Evolutionary conservation across 768 basidiomycete genomes (phyloP).

Genomic region (Pleurotus giganteus): DNA sequence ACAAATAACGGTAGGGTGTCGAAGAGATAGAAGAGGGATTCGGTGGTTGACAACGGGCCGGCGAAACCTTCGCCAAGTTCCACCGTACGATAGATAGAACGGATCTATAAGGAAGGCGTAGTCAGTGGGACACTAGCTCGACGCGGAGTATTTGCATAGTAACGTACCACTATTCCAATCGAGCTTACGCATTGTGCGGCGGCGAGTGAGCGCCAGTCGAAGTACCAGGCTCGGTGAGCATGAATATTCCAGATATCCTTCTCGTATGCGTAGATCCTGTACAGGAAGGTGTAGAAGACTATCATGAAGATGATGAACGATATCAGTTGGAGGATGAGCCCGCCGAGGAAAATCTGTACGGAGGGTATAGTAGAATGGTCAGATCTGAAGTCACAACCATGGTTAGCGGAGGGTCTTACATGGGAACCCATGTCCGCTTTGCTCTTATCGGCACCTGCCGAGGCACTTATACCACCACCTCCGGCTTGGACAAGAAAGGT

Average conservation of each 20-base stretch:
- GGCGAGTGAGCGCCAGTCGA: conserved; percentile 50
- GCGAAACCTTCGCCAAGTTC: conserved; percentile 51
- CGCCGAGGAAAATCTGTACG: conserved; percentile 45
- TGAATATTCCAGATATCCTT: conserved; percentile 30
- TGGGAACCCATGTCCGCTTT: conserved; percentile 21
- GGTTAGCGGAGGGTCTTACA: conserved; percentile 14
- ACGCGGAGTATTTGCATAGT: neutral
- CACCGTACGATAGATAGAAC: conserved; percentile 45
- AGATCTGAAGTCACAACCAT: no score
- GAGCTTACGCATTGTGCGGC: conserved; percentile 41
- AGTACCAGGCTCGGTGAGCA: conserved; percentile 30
- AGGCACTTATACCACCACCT: conserved; percentile 34
- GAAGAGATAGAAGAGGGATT: conserved; percentile 54
- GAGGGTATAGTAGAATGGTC: no score
- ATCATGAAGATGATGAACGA: conserved; percentile 41
- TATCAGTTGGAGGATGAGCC: conserved; percentile 41
- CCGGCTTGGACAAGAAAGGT: conserved; percentile 53
- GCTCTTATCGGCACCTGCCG: conserved; percentile 6
- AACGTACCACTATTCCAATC: conserved; percentile 48
- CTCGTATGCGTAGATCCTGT: conserved; percentile 34
- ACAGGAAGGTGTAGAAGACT: conserved; percentile 37
- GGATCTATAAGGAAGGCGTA: conserved; percentile 35
- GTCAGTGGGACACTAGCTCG: no score
- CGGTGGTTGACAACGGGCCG: conserved; percentile 45
- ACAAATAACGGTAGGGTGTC: conserved; percentile 57